Percentiles rank a stretch among this genome's conserved stretches.
These are phyloP conservation scores for Caryopteris hybrid DNA, from an alignment of 305 asterid species.

Conservation along the genomic window DNA sequence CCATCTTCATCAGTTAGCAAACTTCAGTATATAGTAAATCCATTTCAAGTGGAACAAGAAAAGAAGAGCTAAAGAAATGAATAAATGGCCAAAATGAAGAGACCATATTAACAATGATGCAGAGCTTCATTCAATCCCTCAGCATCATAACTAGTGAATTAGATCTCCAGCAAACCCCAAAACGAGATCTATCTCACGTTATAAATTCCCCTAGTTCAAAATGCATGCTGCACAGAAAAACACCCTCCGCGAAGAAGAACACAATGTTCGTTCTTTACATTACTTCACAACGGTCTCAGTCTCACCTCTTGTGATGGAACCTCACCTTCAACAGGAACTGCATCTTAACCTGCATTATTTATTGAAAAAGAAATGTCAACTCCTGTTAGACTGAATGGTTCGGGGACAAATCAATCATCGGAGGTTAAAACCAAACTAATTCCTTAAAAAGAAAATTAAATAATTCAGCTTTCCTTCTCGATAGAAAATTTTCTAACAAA, in stretches of 20 bases:
- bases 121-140: background rate
- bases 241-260: background rate
- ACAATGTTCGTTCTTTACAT: constrained; percentile 2
- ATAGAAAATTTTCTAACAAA: no score
- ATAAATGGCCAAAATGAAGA: background rate
- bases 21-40: no score
- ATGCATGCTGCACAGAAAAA: no score
- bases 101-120: background rate
- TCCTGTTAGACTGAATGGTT: background rate
- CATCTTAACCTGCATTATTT: constrained; percentile 68
- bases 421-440: background rate
- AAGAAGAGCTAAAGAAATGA: background rate
- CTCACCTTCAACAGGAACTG: constrained; percentile 91
- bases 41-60: background rate
- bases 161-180: constrained; percentile 46
- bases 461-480: no score
- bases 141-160: background rate
- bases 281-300: background rate
- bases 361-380: no score
- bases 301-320: constrained; percentile 74
- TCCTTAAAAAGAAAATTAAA: background rate
- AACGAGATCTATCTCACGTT: constrained; percentile 37
- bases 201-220: no score
- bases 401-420: background rate
- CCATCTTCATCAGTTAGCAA: no score